These are phyloP conservation scores for Thraustotheca clavata DNA, from an alignment of 352 stramenopile genomes.

Conservation along the genomic window DNA sequence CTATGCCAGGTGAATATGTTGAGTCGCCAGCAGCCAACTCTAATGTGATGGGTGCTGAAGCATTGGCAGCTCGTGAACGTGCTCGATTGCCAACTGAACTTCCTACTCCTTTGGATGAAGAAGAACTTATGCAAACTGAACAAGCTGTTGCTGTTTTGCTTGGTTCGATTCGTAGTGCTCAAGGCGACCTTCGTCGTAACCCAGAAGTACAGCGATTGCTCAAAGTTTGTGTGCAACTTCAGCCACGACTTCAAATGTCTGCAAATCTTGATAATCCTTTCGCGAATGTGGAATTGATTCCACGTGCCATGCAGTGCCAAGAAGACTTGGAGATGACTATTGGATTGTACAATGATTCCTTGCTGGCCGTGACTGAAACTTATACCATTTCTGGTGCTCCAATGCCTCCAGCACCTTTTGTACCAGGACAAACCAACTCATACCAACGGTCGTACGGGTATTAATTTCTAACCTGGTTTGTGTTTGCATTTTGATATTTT, in stretches of 20 bases:
- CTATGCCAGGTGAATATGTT: slow-evolving; percentile 25
- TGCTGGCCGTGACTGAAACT: slow-evolving; percentile 78
- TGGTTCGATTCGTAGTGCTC: slow-evolving; percentile 67
- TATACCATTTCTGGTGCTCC: slow-evolving; percentile 61
- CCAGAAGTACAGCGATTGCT: slow-evolving; percentile 75
- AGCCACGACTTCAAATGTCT: slow-evolving; percentile 78
- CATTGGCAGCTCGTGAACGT: slow-evolving; percentile 67
- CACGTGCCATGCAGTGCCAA: slow-evolving; percentile 82
- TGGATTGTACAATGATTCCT: slow-evolving; percentile 84
- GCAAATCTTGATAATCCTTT: slow-evolving; percentile 87
- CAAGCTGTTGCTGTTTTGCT: slow-evolving; percentile 70
- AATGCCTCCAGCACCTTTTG: slow-evolving; percentile 68
- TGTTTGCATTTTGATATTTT: not conserved
- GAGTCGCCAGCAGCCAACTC: slow-evolving; percentile 37
- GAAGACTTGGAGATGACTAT: slow-evolving; percentile 82
- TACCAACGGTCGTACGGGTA: slow-evolving; percentile 84
- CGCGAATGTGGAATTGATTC: slow-evolving; percentile 79
- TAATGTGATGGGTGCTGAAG: slow-evolving; percentile 62
- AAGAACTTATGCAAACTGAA: slow-evolving; percentile 79
- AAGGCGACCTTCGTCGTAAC: slow-evolving; percentile 71
- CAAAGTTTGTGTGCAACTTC: slow-evolving; percentile 79
- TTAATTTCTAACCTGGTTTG: slow-evolving; percentile 25
- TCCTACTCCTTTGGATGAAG: slow-evolving; percentile 74
- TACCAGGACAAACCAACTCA: slow-evolving; percentile 84
- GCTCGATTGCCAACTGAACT: slow-evolving; percentile 71